Evolutionary conservation across 23 red algal species (phyloP).

Genomic region (Gracilaria domingensis): DNA sequence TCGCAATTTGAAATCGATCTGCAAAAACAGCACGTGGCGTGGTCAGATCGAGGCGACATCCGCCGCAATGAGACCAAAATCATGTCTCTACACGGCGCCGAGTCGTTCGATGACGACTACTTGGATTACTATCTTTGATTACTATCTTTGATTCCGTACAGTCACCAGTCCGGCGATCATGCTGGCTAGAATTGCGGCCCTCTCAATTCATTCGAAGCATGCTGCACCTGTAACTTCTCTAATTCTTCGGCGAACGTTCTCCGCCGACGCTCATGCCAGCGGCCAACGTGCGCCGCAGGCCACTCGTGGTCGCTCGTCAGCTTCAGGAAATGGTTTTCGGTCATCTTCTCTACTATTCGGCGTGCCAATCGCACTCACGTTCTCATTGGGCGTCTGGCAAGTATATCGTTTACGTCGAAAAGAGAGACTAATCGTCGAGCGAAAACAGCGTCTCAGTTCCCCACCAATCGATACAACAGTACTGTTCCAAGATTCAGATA

Average conservation of each 20-base stretch:
- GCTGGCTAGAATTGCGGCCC: background rate
- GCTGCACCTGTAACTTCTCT: background rate
- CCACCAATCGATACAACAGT: constrained; percentile 4
- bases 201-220: background rate
- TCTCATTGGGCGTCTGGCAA: constrained; percentile 75
- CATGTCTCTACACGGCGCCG: constrained; percentile 1
- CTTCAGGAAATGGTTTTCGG: background rate
- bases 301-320: background rate
- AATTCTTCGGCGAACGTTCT: background rate
- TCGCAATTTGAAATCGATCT: constrained; percentile 27
- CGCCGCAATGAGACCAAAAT: constrained; percentile 54
- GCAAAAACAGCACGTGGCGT: constrained; percentile 36
- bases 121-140: constrained; percentile 24
- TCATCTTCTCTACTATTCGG: constrained; percentile 36
- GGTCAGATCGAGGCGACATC: constrained; percentile 48
- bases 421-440: constrained; percentile 50
- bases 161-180: background rate
- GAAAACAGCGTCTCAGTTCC: constrained; percentile 30
- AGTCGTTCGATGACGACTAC: constrained; percentile 16
- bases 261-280: background rate
- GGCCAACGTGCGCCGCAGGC: background rate
- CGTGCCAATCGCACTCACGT: constrained; percentile 59
- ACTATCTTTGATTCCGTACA: too few species aligned
- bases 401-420: constrained; percentile 61
- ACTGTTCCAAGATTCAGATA: constrained; percentile 3